Evolutionary conservation across 108 stramenopile genomes (phyloP), one percentile per base, ranked within the genome.

Genomic region (Cylindrotheca closterium): DNA sequence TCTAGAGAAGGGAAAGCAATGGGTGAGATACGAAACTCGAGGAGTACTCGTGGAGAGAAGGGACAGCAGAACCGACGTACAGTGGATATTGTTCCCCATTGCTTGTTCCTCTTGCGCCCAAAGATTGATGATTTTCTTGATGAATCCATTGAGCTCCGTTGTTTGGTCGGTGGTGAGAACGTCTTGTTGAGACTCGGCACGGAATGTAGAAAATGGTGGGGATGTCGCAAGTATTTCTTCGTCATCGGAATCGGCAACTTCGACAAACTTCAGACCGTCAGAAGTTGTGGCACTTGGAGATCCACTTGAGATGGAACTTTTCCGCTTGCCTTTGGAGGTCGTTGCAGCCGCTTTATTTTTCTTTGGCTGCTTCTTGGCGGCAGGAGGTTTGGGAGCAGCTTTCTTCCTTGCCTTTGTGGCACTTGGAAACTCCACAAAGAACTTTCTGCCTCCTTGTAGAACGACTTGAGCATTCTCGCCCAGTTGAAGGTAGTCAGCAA

Each of bases 31-130:
- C 10, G 51, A 63, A 30, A 3, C 18, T 37, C 22, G 26, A 50
- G 28, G 23, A 25, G 12, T 59, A 5, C 15, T 62, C 0, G 1
- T 26, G 1, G 24, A 25, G 26, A 29, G 7, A 45, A 28, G 28
- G 21, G 26, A 3, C 49, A 19, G 17, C 12, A 18, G 47, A 52
- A 27, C 47, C 15, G 22, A 85, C 89, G 83, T 67, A 90, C 89
- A 91, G 24, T 73, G 86, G 7, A 91, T 80, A 28, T 89, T 85
- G 3, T 87, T 86, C 28, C 78, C 82, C 30, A 47, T 55, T 77
- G 88, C 77, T 55, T 81, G 81, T 67, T 94, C 93, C 79, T 93
- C 93, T 17, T 80, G 83, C 1, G 89, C 85, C 88, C 89, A 91
- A 62, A 86, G 87, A 0, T 28, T 32, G 7, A 82, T 76, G 47